phyloP scores from a whole-genome alignment of 805 yeast genomes.

The Candida suzukii region DNA sequence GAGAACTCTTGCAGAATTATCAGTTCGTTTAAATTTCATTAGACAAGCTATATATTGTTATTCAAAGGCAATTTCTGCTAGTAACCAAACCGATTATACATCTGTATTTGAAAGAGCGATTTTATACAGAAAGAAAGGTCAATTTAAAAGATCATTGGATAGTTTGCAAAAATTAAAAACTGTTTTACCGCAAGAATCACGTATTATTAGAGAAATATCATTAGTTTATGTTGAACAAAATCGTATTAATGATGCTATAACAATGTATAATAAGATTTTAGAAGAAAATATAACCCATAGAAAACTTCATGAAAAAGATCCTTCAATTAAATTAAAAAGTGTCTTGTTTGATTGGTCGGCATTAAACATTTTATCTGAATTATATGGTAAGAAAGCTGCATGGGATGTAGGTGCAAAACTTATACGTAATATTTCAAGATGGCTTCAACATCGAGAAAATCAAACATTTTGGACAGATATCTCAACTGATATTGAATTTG shows the following conservation, averaged over 20 bases:
- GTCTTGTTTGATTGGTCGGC: constrained; percentile 82
- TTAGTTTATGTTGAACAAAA: constrained; percentile 43
- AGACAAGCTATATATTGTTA: constrained; percentile 80
- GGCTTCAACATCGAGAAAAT: constrained; percentile 66
- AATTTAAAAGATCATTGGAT: constrained; percentile 64
- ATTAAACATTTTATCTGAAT: constrained; percentile 74
- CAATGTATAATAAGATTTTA: constrained; percentile 55
- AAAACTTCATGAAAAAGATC: constrained; percentile 14
- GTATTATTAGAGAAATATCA: constrained; percentile 55
- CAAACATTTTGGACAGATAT: constrained; percentile 63
- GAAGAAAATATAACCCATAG: constrained; percentile 49
- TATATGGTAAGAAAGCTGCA: constrained; percentile 63
- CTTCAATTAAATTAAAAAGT: constrained; percentile 15
- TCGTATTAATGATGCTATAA: constrained; percentile 68
- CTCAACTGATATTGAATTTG: constrained; percentile 70
- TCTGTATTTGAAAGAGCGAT: constrained; percentile 59
- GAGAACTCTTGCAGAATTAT: constrained; percentile 66
- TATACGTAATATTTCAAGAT: constrained; percentile 67
- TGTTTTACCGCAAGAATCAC: constrained; percentile 51
- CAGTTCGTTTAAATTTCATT: constrained; percentile 56
- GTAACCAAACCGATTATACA: constrained; percentile 39
- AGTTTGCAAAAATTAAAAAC: constrained; percentile 56
- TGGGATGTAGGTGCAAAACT: constrained; percentile 57
- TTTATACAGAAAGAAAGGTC: constrained; percentile 59
- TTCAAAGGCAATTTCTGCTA: constrained; percentile 48